Conservation (phyloP, 257 asterid genomes). For the Lantana camara region DNA sequence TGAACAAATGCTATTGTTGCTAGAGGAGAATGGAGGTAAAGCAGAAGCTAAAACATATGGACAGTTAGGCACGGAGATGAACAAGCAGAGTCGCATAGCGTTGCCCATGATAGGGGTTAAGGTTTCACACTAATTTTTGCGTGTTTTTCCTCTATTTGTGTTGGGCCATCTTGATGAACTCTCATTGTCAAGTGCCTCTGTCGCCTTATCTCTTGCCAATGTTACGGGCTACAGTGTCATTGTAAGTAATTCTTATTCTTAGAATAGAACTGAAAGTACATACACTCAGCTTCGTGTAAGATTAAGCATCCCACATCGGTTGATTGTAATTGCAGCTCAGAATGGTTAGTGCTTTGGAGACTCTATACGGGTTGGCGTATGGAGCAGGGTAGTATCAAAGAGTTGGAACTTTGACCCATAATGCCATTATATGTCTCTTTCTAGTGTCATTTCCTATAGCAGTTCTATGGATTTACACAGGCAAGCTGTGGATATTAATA, state of each 20-base stretch:
- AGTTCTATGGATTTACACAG: constrained; percentile 30
- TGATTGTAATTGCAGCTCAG: not conserved
- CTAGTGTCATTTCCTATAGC: constrained; percentile 26
- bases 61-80: constrained; percentile 33
- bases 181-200: constrained; percentile 39
- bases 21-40: not conserved
- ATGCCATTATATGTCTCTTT: no score
- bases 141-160: constrained; percentile 43
- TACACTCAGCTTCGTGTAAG: no score
- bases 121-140: constrained; percentile 35
- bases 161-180: constrained; percentile 47
- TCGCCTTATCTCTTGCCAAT: constrained; percentile 40
- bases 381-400: not conserved
- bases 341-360: not conserved
- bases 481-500: constrained; percentile 11
- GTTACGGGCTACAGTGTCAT: constrained; percentile 33
- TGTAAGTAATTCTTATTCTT: constrained; percentile 36
- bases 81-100: constrained; percentile 39
- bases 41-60: not conserved
- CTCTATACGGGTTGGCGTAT: not conserved
- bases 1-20: not conserved
- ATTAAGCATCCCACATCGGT: no score
- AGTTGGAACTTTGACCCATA: no score
- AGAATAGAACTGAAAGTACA: no score
- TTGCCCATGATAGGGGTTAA: constrained; percentile 46